Evolutionary conservation across 805 yeast species (phyloP), one percentile per base, ranked within the genome.

Genomic region (Kuraishia borneana): DNA sequence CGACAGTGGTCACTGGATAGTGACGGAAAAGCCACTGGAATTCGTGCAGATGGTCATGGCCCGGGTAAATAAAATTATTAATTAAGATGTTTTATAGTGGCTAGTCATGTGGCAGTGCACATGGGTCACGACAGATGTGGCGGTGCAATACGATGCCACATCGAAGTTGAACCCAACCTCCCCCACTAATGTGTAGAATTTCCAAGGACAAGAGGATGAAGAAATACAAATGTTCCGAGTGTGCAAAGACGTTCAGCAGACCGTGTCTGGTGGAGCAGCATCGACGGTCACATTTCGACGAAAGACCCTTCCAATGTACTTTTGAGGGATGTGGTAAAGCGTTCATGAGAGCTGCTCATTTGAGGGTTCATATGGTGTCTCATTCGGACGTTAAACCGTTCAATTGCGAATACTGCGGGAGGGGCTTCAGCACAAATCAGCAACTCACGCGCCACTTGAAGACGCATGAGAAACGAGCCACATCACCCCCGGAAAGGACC

Each of bases 1-100:
- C 18, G 78, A 83, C 22, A 68, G 84, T 2, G 94, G 95, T 4
- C 98, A 89, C 54, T 89, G 96, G 95, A 72, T 88, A 3, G 83
- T 88, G 38, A 73, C 83, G 25, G 96, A 88, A 48, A 75, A 76
- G 42, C 89, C 94, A 4, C 43, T 63, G 13, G 87, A 78, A 47
- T 85, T 89, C 44, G 64, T 82, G 28, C 68, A 64, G 6, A 55
- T 63, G 5, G 71, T 83, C 8, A 61, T 60, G 21, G 77, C n/a
- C n/a, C n/a, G n/a, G n/a, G n/a, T n/a, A n/a, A n/a, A n/a, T n/a
- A n/a, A n/a, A n/a, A n/a, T n/a, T n/a, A n/a, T n/a, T n/a, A n/a
- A n/a, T n/a, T n/a, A n/a, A n/a, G n/a, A n/a, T n/a, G n/a, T n/a
- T n/a, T n/a, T n/a, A n/a, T n/a, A n/a, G n/a, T n/a, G n/a, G n/a